Evolutionary conservation across 768 basidiomycete species (phyloP), one percentile per base, ranked within the genome.

Genomic region (Naganishia vaughanmartiniae): DNA sequence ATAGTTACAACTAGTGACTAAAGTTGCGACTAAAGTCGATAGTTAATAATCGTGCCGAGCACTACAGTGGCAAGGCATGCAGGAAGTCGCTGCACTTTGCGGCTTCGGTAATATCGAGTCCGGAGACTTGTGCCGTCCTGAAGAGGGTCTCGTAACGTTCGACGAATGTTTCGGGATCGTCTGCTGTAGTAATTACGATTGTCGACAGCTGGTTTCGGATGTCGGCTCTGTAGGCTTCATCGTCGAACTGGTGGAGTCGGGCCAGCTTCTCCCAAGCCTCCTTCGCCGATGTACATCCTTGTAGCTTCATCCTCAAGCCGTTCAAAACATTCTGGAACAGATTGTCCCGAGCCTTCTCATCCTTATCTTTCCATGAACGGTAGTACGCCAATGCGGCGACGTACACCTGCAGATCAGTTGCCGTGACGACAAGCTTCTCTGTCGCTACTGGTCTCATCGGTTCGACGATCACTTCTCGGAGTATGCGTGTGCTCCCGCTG

Each of bases 11-110:
- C 36, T 36, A 36, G 36, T 36, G 12, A 36, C 36, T 36, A 36
- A 36, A 36, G 36, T 36, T 36, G 36, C 36, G 36, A 36, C 36
- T 36, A 12, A 36, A 12, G 36, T 36, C 36, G 36, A 12, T 36
- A 36, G 12, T 6, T 12, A 36, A 36, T 12, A 6, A 36, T 36
- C 36, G 36, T 36, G 36, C 36, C 36, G 36, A 5, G 5, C 5
- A 6, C 6, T 36, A 5, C 6, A 15, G 10, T 42, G 42, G 42
- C 42, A 7, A 55, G 33, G 54, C 67, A 28, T 54, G 33, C 28
- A 68, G 34, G 67, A 68, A 68, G 54, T 68, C 34, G 55, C 45
- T 42, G 67, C 67, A 68, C 31, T 56, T 57, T 11, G 54, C 67
- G 10, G 33, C 67, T 39, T 68, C 54, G 34, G 67, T 56, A 6